Evolutionary conservation across 345 rosid species (phyloP).

Genomic region (Carallia pectinifolia): DNA sequence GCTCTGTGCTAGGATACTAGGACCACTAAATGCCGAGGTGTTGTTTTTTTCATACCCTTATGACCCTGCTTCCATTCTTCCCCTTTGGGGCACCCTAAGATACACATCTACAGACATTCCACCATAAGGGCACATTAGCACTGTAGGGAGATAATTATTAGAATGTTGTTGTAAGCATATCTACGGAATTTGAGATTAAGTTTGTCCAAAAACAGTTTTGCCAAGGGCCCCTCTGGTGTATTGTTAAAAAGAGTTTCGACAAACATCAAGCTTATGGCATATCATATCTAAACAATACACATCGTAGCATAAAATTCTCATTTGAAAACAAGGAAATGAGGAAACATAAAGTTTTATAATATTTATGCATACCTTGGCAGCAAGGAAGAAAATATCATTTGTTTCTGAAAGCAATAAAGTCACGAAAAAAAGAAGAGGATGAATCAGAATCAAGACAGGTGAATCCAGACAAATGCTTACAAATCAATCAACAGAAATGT

Average conservation of each 20-base stretch:
- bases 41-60: too few relatives aligned
- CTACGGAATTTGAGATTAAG: too few relatives aligned
- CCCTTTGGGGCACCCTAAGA: too few relatives aligned
- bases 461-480: background rate
- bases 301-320: background rate
- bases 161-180: too few relatives aligned
- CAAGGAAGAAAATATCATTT: slow-evolving; percentile 87
- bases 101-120: too few relatives aligned
- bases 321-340: background rate
- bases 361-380: slow-evolving; percentile 66
- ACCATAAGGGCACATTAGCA: too few relatives aligned
- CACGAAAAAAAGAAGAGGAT: background rate
- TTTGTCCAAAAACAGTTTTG: too few relatives aligned
- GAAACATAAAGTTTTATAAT: background rate
- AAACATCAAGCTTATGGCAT: background rate
- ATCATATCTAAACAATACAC: background rate
- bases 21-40: too few relatives aligned
- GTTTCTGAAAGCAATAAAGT: slow-evolving; percentile 54
- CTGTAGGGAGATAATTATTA: too few relatives aligned
- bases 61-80: too few relatives aligned
- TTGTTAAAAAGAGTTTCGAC: background rate
- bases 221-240: too few relatives aligned
- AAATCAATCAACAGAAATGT: background rate
- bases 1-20: too few relatives aligned
- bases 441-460: background rate